Evolutionary conservation across 108 stramenopile species (phyloP).

Genomic region (Parmales sp.): DNA sequence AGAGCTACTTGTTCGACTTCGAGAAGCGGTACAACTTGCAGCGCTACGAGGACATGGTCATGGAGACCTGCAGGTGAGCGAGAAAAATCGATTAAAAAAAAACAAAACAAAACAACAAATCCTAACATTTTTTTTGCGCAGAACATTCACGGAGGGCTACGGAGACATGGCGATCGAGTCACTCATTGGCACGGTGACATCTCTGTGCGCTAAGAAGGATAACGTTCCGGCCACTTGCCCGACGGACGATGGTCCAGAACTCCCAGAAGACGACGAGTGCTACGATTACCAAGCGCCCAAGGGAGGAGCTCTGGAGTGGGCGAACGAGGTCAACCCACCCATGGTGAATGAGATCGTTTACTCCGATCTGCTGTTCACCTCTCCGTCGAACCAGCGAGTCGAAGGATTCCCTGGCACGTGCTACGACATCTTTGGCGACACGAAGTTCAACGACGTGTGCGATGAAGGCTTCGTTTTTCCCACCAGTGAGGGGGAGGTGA

Average conservation of each 20-base stretch:
- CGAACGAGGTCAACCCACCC: neutral
- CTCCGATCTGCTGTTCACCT: neutral
- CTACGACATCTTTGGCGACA: slow-evolving; percentile 7
- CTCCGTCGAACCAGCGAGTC: neutral
- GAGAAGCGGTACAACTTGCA: neutral
- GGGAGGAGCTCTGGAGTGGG: slow-evolving; percentile 8
- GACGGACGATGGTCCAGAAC: neutral
- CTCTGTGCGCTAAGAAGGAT: neutral
- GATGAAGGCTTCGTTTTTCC: neutral
- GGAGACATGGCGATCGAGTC: neutral
- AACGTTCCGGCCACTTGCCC: neutral
- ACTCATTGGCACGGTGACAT: neutral
- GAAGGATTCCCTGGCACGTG: slow-evolving; percentile 4
- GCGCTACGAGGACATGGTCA: neutral
- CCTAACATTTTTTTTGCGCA: too few species aligned
- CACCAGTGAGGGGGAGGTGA: too few species aligned
- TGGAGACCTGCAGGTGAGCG: slow-evolving; percentile 5
- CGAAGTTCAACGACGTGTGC: neutral
- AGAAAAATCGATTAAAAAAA: too few species aligned
- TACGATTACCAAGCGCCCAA: neutral
- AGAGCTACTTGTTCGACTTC: neutral
- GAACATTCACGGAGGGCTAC: neutral
- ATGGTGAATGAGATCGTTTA: neutral
- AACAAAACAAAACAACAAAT: too few species aligned
- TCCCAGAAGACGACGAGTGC: too few species aligned